Base-by-base conservation (phyloP, 352 stramenopile species). In the Pseudoperonospora humuli region DNA sequence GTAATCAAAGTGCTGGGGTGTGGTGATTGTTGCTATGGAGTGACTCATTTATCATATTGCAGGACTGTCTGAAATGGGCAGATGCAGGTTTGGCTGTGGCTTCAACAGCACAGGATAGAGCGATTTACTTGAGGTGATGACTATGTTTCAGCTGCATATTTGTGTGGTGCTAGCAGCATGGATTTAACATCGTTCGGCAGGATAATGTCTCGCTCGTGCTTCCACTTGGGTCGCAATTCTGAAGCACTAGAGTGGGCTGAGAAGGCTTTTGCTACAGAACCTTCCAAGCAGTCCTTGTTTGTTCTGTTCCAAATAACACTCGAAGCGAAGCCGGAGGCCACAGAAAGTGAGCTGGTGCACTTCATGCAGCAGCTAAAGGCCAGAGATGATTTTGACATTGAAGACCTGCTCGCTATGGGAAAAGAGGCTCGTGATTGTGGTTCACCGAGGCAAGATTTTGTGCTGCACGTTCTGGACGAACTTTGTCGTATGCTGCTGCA, bases 231-330 rank as follows among this genome's bases (percentile, higher is more conserved):
- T 7, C 53, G 43, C 5, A 14, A 35, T 24, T 34, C 46, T 20
- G 57, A 66, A 37, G 75, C 70, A 19, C 33, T 46, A 3, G 45
- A 61, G 5, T 84, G 54, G 64, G 73, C 75, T 8, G 26, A 70
- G 21, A 59, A 80, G 45, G 78, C 78, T 28, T 50, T 68, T 28
- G 26, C 24, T n/a, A 32, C 36, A n/a, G 72, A 87, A 19, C 36
- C 52, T 23, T 79, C 70, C 1, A 86, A 85, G 32, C 64, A 72
- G 39, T 90, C 73, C 6, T 27, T 86, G 0, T 74, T 83, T 41
- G 50, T 46, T n/a, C 14, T 78, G 18, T 78, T 89, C 33, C 66
- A 75, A 51, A 67, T 46, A 23, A 50, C 43, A 21, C 38, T 89
- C 10, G 28, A 52, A 31, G 36, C 33, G 23, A 52, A 61, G 7